These are phyloP conservation scores for Quercus suber DNA, from an alignment of 306 rosid species.

Conservation along the genomic window DNA sequence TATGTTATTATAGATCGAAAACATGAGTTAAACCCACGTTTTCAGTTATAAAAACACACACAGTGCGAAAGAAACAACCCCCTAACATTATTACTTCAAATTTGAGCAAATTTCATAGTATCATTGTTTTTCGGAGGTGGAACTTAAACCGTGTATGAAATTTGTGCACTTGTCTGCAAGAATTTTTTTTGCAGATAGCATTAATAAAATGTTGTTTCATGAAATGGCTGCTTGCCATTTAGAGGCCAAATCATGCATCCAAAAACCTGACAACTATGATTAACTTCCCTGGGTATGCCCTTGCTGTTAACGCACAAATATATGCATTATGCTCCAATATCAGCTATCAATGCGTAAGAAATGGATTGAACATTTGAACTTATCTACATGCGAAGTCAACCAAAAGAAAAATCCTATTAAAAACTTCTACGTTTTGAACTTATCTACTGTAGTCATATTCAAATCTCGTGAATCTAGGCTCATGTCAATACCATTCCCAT, in stretches of 20 bases:
- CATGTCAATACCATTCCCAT: not conserved
- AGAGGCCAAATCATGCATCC: not conserved
- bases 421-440: not conserved
- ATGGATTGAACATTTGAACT: not conserved
- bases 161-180: too few relatives aligned
- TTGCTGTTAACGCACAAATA: too few relatives aligned
- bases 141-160: too few relatives aligned
- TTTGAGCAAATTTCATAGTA: too few relatives aligned
- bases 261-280: not conserved
- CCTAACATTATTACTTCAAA: not conserved
- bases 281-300: not conserved
- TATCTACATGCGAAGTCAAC: not conserved
- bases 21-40: too few relatives aligned
- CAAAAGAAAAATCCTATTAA: not conserved
- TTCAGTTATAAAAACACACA: too few relatives aligned
- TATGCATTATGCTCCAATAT: not conserved
- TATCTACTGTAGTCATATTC: conserved; percentile 13
- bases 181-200: too few relatives aligned
- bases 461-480: conserved; percentile 30
- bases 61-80: too few relatives aligned
- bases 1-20: too few relatives aligned
- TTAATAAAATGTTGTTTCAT: too few relatives aligned
- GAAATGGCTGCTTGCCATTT: too few relatives aligned
- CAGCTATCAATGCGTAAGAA: not conserved
- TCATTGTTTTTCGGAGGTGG: too few relatives aligned